phyloP scores from a whole-genome alignment of 2,329 filamentous ascomycete genomes.

The Gremmenia infestans region DNA sequence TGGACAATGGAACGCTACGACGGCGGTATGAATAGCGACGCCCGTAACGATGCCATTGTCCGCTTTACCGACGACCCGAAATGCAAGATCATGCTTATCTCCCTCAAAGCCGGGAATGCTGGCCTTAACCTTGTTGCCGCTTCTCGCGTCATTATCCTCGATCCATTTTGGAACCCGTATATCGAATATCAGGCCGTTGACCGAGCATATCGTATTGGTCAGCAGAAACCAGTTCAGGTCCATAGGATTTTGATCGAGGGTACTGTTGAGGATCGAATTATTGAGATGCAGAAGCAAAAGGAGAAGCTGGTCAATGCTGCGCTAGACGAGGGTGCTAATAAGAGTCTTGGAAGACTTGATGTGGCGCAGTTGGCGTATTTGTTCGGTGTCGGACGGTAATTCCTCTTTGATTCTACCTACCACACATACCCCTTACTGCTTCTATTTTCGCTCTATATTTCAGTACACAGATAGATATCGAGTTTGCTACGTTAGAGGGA shows the following conservation, averaged over 20 bases:
- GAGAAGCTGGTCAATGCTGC: conserved; percentile 71
- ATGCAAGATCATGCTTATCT: conserved; percentile 69
- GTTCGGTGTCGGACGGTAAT: conserved; percentile 22
- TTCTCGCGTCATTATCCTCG: conserved; percentile 81
- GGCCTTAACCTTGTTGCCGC: conserved; percentile 82
- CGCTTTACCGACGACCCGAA: conserved; percentile 56
- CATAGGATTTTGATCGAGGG: conserved; percentile 72
- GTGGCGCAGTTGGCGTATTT: conserved; percentile 26
- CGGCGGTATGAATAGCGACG: conserved; percentile 63
- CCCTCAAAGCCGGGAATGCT: conserved; percentile 75
- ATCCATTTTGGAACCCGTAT: conserved; percentile 93
- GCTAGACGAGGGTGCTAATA: conserved; percentile 68
- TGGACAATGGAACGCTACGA: conserved; percentile 62
- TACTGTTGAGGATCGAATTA: conserved; percentile 85
- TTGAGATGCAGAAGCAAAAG: conserved; percentile 74
- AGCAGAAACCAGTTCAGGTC: conserved; percentile 67
- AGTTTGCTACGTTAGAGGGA: no score
- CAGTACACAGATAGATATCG: no score
- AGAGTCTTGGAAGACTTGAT: conserved; percentile 58
- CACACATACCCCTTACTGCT: neutral
- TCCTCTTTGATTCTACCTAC: neutral
- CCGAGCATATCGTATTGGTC: conserved; percentile 82
- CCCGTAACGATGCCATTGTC: conserved; percentile 62
- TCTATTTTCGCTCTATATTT: no score
- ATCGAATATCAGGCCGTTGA: conserved; percentile 91